phyloP scores from a whole-genome alignment of 169 alveolate genomes.

The Babesia ovata region DNA sequence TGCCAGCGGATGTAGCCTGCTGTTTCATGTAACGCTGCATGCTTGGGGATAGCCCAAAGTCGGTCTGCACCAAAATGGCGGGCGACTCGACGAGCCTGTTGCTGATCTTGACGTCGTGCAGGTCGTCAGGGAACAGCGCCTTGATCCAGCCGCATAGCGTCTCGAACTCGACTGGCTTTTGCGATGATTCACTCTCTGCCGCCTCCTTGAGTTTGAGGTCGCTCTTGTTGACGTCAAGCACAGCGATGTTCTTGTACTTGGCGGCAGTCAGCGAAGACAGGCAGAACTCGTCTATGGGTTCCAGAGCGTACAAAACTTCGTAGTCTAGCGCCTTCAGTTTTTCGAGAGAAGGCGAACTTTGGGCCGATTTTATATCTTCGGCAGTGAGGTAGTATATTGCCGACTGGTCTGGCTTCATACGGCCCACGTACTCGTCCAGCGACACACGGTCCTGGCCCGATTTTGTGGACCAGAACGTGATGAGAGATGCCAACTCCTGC shows the following conservation, averaged over 20 bases:
- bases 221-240: slow-evolving; percentile 92
- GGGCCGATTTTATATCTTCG: slow-evolving; percentile 87
- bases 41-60: slow-evolving; percentile 93
- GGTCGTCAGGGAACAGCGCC: slow-evolving; percentile 80
- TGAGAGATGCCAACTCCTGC: slow-evolving; percentile 90
- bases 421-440: slow-evolving; percentile 90
- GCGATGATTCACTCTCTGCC: neutral
- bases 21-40: slow-evolving; percentile 96
- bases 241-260: slow-evolving; percentile 90
- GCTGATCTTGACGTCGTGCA: slow-evolving; percentile 89
- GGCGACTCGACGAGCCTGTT: slow-evolving; percentile 91
- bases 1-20: slow-evolving; percentile 93
- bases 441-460: slow-evolving; percentile 79
- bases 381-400: slow-evolving; percentile 94
- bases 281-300: slow-evolving; percentile 97
- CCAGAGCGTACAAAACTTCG: slow-evolving; percentile 92
- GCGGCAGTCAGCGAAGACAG: slow-evolving; percentile 86
- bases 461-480: slow-evolving; percentile 87
- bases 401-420: slow-evolving; percentile 91
- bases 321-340: slow-evolving; percentile 87
- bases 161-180: slow-evolving; percentile 72
- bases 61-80: slow-evolving; percentile 89
- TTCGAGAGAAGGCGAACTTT: slow-evolving; percentile 92
- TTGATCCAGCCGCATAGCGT: slow-evolving; percentile 91
- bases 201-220: slow-evolving; percentile 89